Percentiles rank a stretch among this genome's conserved stretches.
Evolutionary conservation across 2,329 filamentous ascomycete species (phyloP).

Genomic region (Talaromyces sp.): DNA sequence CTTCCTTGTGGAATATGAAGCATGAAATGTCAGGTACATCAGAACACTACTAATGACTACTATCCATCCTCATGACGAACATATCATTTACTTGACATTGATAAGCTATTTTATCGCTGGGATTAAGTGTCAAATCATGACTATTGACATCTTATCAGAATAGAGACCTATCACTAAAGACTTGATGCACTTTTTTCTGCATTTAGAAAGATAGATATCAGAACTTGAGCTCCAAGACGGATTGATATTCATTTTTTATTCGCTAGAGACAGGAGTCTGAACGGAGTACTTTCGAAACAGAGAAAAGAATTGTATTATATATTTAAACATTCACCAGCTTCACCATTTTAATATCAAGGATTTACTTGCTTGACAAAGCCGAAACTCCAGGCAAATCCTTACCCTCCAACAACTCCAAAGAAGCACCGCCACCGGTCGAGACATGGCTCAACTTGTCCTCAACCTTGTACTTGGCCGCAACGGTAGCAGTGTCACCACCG

Average conservation of each 20-base stretch:
- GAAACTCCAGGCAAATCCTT: constrained; percentile 94
- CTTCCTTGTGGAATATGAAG: constrained; percentile 1
- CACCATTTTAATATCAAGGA: not conserved
- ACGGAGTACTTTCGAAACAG: not conserved
- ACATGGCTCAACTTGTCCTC: constrained; percentile 98
- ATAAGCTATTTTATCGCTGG: not conserved
- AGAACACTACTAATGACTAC: constrained; percentile 5
- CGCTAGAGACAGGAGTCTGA: not conserved
- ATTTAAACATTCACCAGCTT: constrained; percentile 14
- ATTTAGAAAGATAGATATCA: constrained; percentile 12
- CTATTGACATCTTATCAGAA: not conserved
- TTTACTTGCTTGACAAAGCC: constrained; percentile 76
- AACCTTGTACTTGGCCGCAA: constrained; percentile 93
- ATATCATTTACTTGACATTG: not conserved
- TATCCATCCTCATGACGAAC: constrained; percentile 9
- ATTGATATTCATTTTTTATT: constrained; percentile 23
- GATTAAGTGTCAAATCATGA: not conserved
- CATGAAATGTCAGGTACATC: constrained; percentile 15
- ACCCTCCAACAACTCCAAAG: constrained; percentile 93
- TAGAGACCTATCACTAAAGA: constrained; percentile 8
- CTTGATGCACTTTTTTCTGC: constrained; percentile 18
- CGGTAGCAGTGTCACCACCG: constrained; percentile 95
- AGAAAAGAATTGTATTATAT: constrained; percentile 16
- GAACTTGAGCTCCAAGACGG: constrained; percentile 23
- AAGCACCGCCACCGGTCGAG: constrained; percentile 93